Conservation (phyloP, 140 eudicot genomes). For the Stevia rebaudiana region DNA sequence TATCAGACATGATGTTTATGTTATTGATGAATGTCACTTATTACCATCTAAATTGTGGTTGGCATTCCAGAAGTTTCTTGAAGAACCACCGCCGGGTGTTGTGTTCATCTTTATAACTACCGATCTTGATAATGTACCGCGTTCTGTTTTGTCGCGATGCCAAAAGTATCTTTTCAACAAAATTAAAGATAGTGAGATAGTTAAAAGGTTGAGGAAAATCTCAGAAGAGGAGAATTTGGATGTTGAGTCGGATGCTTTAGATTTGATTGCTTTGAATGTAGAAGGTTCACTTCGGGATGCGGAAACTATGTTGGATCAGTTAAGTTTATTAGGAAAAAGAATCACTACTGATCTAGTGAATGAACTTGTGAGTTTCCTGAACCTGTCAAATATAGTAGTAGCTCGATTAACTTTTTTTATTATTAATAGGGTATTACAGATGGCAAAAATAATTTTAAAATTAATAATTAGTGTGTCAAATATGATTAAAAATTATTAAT, state of each 20-base stretch:
- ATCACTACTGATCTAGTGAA: conserved; percentile 77
- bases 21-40: conserved; percentile 78
- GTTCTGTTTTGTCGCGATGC: conserved; percentile 71
- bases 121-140: conserved; percentile 81
- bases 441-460: too few relatives aligned
- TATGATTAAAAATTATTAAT: neutral
- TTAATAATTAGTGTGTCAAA: neutral
- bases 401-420: neutral
- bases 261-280: conserved; percentile 77
- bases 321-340: conserved; percentile 77
- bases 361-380: conserved; percentile 72
- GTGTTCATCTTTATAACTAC: conserved; percentile 79
- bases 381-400: conserved; percentile 7
- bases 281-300: conserved; percentile 99
- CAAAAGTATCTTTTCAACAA: conserved; percentile 75
- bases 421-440: neutral
- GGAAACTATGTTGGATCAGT: conserved; percentile 94
- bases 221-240: conserved; percentile 72
- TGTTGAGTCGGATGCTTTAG: conserved; percentile 72
- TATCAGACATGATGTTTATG: conserved; percentile 47
- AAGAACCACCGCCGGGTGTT: conserved; percentile 59
- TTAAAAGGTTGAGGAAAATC: conserved; percentile 63
- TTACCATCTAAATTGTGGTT: conserved; percentile 82
- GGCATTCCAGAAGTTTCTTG: conserved; percentile 70
- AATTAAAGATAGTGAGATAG: conserved; percentile 64